Evolutionary conservation across 2,329 filamentous ascomycete genomes (phyloP), one percentile per base, ranked within the genome.

Genomic region (Pestalotiopsis sp.): DNA sequence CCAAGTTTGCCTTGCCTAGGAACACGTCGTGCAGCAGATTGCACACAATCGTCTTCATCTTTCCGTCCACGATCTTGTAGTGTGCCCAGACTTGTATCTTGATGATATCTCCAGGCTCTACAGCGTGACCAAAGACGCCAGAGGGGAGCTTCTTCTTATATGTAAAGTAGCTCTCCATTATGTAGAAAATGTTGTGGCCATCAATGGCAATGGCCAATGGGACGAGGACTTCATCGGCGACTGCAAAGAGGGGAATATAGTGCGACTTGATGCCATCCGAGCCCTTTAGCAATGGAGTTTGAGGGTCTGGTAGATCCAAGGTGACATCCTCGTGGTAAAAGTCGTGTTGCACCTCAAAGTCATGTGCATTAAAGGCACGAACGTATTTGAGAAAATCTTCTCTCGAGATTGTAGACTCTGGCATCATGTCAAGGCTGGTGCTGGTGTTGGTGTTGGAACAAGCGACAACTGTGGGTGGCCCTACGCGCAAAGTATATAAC

Each of bases 1-100:
- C 59, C 59, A 62, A 41, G 59, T 62, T 62, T 36, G 59, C 59
- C 59, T 62, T 62, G 59, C 59, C 59, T 17, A 62, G n/a, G 31
- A 62, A 62, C 20, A 31, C 14, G n/a, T 62, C 59, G 9, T 62
- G 17, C 6, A 62, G n/a, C 27, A 62, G 31, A 62, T 62, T 62
- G 17, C 27, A 36, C 2, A 62, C 59, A 23, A 62, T 62, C 14
- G 59, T 62, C 59, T 62, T 62, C 59, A 62, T 62, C 36, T 62
- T 62, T 39, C 59, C 59, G n/a, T 62, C 59, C 59, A 41, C 17
- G 2, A 62, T 31, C 17, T 39, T 31, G 6, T 62, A 62, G 59
- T 62, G 59, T 6, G 59, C 59, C 59, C 59, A 62, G 36, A 62
- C 59, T 2, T 41, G 36, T 7, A 62, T 62, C 59, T 62, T 62